A percentile compares a stretch with the other conserved stretches of the same genome.
These are phyloP conservation scores for Triglochin maritima DNA, from an alignment of 106 monocot genomes.

Conservation along the genomic window DNA sequence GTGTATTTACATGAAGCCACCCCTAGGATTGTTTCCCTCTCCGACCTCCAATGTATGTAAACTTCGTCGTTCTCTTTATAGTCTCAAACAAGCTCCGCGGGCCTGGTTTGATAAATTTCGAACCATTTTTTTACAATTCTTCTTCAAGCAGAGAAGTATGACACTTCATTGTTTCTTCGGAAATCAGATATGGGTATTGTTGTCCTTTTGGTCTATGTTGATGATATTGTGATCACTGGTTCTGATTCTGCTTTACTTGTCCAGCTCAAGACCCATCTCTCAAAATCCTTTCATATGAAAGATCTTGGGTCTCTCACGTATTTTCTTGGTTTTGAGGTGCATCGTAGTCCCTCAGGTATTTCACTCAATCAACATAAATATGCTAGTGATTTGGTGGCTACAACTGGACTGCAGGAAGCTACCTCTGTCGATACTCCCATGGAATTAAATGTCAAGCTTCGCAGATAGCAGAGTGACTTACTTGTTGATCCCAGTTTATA, in stretches of 20 bases:
- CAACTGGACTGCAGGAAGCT: too few relatives aligned
- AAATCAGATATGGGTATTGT: neutral
- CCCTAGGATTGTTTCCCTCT: neutral
- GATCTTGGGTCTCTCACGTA: neutral
- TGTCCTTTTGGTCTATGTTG: neutral
- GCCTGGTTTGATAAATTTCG: constrained; percentile 7
- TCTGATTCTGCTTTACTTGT: neutral
- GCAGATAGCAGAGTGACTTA: neutral
- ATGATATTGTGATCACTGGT: neutral
- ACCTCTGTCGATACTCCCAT: neutral
- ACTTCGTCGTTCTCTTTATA: neutral
- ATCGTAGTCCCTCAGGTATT: neutral
- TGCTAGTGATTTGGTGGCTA: neutral
- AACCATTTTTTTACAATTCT: neutral
- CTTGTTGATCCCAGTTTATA: neutral
- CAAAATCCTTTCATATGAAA: neutral
- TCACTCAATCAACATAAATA: constrained; percentile 2
- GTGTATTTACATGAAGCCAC: constrained; percentile 1
- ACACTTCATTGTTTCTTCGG: neutral
- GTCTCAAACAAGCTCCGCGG: neutral
- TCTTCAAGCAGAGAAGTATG: neutral
- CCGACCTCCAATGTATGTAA: neutral
- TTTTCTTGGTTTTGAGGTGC: constrained; percentile 4
- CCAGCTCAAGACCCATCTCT: neutral
- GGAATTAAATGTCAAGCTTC: constrained; percentile 3